These are phyloP conservation scores for Isabelozyma rhagii DNA, from an alignment of 805 yeast genomes.

Conservation along the genomic window DNA sequence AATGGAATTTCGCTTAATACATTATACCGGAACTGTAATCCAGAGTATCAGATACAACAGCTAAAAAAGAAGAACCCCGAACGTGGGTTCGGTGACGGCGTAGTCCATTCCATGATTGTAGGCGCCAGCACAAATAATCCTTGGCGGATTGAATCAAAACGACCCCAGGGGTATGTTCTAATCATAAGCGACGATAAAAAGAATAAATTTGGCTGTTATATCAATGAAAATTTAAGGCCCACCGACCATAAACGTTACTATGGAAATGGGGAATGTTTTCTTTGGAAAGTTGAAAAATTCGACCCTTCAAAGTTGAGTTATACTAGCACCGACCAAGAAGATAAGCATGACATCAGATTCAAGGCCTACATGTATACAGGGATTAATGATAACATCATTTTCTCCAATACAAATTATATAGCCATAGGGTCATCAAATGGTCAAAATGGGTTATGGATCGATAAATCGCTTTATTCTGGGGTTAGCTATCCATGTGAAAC, in stretches of 20 bases:
- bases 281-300: constrained; percentile 70
- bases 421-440: constrained; percentile 93
- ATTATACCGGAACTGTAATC: constrained; percentile 56
- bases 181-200: constrained; percentile 64
- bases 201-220: constrained; percentile 72
- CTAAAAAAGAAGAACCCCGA: constrained; percentile 12
- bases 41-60: constrained; percentile 33
- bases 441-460: constrained; percentile 88
- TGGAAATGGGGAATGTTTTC: constrained; percentile 94
- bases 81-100: constrained; percentile 34
- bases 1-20: constrained; percentile 88
- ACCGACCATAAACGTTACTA: constrained; percentile 71
- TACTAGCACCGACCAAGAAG: background rate
- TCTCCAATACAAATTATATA: constrained; percentile 72
- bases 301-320: constrained; percentile 13
- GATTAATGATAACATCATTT: constrained; percentile 77
- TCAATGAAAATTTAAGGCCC: constrained; percentile 70
- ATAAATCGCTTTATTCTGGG: constrained; percentile 69
- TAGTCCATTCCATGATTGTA: constrained; percentile 28
- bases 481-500: constrained; percentile 78
- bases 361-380: constrained; percentile 89
- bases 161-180: constrained; percentile 68
- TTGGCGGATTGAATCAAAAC: constrained; percentile 12
- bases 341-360: constrained; percentile 35
- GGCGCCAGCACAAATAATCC: constrained; percentile 11